Percentiles rank a stretch among this genome's conserved stretches.
Evolutionary conservation across 352 stramenopile genomes (phyloP).

Genomic region (Phytophthora tentaculata): DNA sequence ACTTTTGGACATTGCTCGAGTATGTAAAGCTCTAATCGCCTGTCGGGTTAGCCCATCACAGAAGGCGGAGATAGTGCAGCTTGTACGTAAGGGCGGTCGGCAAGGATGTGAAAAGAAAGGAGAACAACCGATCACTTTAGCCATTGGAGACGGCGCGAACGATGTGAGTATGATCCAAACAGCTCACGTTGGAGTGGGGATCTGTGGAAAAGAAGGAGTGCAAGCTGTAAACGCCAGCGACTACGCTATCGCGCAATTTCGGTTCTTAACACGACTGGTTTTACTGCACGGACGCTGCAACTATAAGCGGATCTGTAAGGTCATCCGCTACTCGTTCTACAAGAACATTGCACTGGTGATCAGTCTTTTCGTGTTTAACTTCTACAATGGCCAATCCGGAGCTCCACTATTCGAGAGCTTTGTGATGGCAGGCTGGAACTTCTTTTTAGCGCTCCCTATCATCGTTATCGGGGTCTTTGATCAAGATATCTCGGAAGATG

Average conservation of each 20-base stretch:
- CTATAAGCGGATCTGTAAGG: constrained; percentile 95
- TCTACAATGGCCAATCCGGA: constrained; percentile 93
- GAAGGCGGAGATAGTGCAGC: constrained; percentile 80
- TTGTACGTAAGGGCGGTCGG: constrained; percentile 64
- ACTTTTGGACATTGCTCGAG: constrained; percentile 57
- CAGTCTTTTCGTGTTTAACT: constrained; percentile 91
- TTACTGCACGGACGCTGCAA: constrained; percentile 97
- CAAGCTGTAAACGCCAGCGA: constrained; percentile 97
- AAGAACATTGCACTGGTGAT: constrained; percentile 97
- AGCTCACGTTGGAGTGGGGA: constrained; percentile 97
- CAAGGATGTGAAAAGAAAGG: constrained; percentile 10
- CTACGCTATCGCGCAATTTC: constrained; percentile 96
- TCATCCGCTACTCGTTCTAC: constrained; percentile 98
- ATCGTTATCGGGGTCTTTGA: constrained; percentile 81
- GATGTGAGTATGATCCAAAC: constrained; percentile 99
- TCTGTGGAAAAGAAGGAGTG: constrained; percentile 97
- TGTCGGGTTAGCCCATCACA: constrained; percentile 86
- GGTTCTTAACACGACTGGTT: constrained; percentile 93
- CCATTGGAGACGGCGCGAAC: constrained; percentile 98
- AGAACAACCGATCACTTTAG: constrained; percentile 86
- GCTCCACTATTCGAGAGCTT: constrained; percentile 81
- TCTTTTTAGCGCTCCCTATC: constrained; percentile 93
- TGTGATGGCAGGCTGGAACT: constrained; percentile 81
- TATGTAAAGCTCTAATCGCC: constrained; percentile 82
- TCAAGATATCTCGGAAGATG: constrained; percentile 59